Evolutionary conservation across 371 early-diverging fungal species (phyloP), one percentile per base, ranked within the genome.

Genomic region (Mortierella sp.): DNA sequence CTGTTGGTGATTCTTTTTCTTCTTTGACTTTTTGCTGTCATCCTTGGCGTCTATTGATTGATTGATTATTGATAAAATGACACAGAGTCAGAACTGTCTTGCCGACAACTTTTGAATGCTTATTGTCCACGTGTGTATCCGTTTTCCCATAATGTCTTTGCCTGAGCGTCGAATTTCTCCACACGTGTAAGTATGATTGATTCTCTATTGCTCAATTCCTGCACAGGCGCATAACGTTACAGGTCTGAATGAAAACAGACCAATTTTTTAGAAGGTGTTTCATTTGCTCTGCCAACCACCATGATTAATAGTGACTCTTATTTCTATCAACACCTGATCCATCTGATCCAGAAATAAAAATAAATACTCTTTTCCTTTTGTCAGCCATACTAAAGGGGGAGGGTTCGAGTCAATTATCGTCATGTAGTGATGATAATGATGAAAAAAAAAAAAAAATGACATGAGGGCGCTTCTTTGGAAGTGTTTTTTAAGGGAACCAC

Each of bases 1-100:
- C 32, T 56, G 59, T 8, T 59, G 59, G 4, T 42, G 35, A 59
- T 34, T 32, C 23, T 29, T 66, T 64, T 29, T 72, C 72, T 86
- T 83, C 51, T 77, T 83, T 26, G 70, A 15, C 56, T 74, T 76
- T 54, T 85, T 79, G 43, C 66, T 61, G 28, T 61, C 68, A 1
- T 85, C 82, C 56, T 75, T 70, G 59, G 62, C 54, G 43, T 68
- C 68, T 74, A 40, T 34, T 15, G 17, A 15, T 32, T 23, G 4
- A 17, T 31, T 8, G 56, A 1, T 15, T n/a, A 34, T 26, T 7
- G 23, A 23, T n/a, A 49, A 53, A 53, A 53, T 26, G 32, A 32
- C 7, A n/a, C 13, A 56, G 19, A 9, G 26, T 51, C 26, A 51
- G 51, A 51, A 1, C 5, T 26, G 23, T 9, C 13, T 45, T 45